phyloP scores from a whole-genome alignment of 2,329 filamentous ascomycete species.

The Lachnellula willkommii region DNA sequence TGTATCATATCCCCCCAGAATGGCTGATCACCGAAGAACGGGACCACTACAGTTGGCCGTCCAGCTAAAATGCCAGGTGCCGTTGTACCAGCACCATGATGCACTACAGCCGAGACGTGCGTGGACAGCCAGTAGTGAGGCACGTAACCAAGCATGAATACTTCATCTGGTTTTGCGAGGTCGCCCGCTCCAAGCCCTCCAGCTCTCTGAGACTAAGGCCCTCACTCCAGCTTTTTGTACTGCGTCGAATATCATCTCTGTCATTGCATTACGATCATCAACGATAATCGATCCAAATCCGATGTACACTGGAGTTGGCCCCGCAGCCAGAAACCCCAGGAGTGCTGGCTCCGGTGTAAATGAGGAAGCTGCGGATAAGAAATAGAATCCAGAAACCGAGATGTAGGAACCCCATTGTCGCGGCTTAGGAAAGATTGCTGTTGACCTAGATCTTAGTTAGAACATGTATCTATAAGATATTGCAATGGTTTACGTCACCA shows the following conservation, averaged over 20 bases:
- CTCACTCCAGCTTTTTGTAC: constrained; percentile 58
- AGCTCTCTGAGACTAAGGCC: constrained; percentile 65
- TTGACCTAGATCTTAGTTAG: constrained; percentile 12
- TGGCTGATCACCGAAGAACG: too few species aligned
- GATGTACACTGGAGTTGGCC: constrained; percentile 40
- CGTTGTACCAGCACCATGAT: constrained; percentile 68
- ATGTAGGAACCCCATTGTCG: constrained; percentile 31
- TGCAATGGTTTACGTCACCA: constrained; percentile 16
- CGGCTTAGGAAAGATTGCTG: constrained; percentile 37
- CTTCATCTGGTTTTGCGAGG: constrained; percentile 53
- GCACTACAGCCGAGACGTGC: constrained; percentile 58
- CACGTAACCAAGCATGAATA: constrained; percentile 54
- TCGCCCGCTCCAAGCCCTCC: constrained; percentile 56
- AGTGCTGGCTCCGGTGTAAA: constrained; percentile 61
- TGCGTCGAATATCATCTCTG: constrained; percentile 62
- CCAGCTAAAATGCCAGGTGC: constrained; percentile 50
- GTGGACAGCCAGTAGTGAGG: constrained; percentile 73
- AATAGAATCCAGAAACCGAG: constrained; percentile 60
- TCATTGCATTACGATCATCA: constrained; percentile 62
- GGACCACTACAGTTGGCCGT: constrained; percentile 31
- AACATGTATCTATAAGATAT: too few species aligned
- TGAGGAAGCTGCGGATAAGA: constrained; percentile 58
- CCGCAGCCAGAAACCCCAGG: constrained; percentile 56
- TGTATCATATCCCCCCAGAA: too few species aligned
- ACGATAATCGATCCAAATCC: constrained; percentile 70